These are phyloP conservation scores for Gossypium arboreum DNA, from an alignment of 345 rosid species.

Conservation along the genomic window DNA sequence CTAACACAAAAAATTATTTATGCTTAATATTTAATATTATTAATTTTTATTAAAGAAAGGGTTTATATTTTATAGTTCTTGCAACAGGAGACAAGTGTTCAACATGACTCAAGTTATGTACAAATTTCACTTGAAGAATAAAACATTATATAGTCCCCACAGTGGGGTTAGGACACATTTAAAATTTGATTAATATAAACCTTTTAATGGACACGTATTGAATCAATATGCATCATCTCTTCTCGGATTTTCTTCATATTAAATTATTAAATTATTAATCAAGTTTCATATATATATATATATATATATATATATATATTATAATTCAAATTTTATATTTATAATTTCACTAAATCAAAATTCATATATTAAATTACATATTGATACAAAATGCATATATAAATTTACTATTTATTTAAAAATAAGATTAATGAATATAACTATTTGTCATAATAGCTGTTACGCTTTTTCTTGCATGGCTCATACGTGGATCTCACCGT, in stretches of 20 bases:
- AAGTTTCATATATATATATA: too few species aligned
- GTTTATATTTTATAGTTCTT: neutral
- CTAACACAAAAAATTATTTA: neutral
- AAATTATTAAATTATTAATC: neutral
- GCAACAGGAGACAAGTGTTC: slow-evolving; percentile 1
- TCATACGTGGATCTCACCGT: too few species aligned
- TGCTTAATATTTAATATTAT: neutral
- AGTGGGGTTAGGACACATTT: neutral
- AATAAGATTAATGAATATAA: too few species aligned
- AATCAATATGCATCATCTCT: neutral
- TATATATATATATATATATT: too few species aligned
- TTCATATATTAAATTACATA: too few species aligned
- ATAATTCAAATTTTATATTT: too few species aligned
- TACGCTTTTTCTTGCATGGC: too few species aligned
- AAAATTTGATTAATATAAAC: neutral
- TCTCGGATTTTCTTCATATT: neutral
- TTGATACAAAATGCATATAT: too few species aligned
- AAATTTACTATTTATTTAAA: too few species aligned
- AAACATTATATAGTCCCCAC: neutral
- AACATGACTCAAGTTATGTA: neutral
- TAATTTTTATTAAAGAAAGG: neutral
- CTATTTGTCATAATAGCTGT: too few species aligned
- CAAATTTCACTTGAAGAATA: neutral
- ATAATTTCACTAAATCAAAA: too few species aligned
- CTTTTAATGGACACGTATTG: neutral